Conservation (phyloP, 1,284 basidiomycete genomes). For the Amylostereum areolatum region DNA sequence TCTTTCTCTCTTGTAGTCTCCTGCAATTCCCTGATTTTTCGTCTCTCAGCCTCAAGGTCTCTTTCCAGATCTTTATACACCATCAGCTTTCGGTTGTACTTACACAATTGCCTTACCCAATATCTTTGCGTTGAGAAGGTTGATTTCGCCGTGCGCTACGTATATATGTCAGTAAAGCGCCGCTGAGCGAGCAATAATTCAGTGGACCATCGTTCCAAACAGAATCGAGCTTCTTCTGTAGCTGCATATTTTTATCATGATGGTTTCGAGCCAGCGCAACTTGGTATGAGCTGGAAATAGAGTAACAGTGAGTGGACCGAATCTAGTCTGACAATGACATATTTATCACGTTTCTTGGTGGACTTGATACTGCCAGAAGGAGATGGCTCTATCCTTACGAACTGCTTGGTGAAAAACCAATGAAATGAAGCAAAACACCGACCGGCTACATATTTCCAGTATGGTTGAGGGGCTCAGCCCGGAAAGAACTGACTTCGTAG, state of each 20-base stretch:
- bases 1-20: slow-evolving; percentile 71
- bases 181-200: background rate
- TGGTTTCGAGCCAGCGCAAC: slow-evolving; percentile 72
- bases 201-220: background rate
- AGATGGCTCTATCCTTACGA: slow-evolving; percentile 49
- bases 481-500: slow-evolving; percentile 70
- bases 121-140: slow-evolving; percentile 58
- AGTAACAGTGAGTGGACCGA: background rate
- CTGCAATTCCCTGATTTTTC: slow-evolving; percentile 66
- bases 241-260: slow-evolving; percentile 72
- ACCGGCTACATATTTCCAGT: slow-evolving; percentile 77
- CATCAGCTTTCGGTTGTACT: background rate
- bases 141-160: slow-evolving; percentile 73
- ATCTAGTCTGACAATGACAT: background rate
- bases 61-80: slow-evolving; percentile 55
- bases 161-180: background rate
- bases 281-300: slow-evolving; percentile 59
- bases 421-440: slow-evolving; percentile 11
- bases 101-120: slow-evolving; percentile 34
- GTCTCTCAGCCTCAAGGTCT: slow-evolving; percentile 72
- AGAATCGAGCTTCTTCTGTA: slow-evolving; percentile 70
- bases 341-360: slow-evolving; percentile 67
- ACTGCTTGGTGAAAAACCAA: slow-evolving; percentile 1
- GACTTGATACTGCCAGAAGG: slow-evolving; percentile 85
- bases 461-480: slow-evolving; percentile 68